Base-by-base conservation (phyloP, 139 green algal species). In the Chlorokybus atmophyticus region DNA sequence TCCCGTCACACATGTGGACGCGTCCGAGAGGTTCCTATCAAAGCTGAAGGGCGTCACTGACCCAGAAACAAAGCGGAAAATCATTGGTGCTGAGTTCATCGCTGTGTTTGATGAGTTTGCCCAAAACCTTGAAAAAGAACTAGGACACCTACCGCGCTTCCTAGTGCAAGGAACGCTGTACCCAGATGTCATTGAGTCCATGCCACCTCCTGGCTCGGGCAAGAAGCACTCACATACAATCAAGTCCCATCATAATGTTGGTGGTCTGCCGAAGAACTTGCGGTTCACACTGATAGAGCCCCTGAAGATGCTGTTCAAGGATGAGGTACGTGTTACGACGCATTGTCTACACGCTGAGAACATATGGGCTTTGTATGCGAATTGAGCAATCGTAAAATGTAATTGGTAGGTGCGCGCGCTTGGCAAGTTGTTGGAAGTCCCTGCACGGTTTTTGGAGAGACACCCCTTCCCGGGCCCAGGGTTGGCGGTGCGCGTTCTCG, bases 241-340 rank as follows among this genome's bases (percentile, higher is more conserved):
- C 81, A 99, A 99, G 81, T 87, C 73, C 55, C 91, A 99, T 70
- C 91, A 99, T 80, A 99, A 99, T 75, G 91, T 99, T 40, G 91
- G 91, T 21, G 91, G 91, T 19, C 77, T 99, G 64, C 91, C 91
- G 17, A 87, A 95, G 71, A 83, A 99, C 66, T 73, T 99, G 41
- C 74, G 90, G 57, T 95, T 99, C 65, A 78, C 81, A 38, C 84
- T 99, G 29, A 85, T 97, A 3, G 91, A 99, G 80, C 91, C 91
- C n/a, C 82, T 98, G 65, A 68, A 83, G 3, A 85, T 90, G 76
- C 85, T 98, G 4, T 98, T 98, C 79, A 98, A 98, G 79, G 88
- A 92, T 44, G 83, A 92, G 71, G 60, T 67, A 10, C 8, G 50
- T 62, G 49, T 40, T 55, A 55, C 21, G 19, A 19, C 19, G 49